Percentiles rank a stretch among this genome's conserved stretches.
These are phyloP conservation scores for Geotrichum reessii DNA, from an alignment of 1,139 yeast genomes.

Conservation along the genomic window DNA sequence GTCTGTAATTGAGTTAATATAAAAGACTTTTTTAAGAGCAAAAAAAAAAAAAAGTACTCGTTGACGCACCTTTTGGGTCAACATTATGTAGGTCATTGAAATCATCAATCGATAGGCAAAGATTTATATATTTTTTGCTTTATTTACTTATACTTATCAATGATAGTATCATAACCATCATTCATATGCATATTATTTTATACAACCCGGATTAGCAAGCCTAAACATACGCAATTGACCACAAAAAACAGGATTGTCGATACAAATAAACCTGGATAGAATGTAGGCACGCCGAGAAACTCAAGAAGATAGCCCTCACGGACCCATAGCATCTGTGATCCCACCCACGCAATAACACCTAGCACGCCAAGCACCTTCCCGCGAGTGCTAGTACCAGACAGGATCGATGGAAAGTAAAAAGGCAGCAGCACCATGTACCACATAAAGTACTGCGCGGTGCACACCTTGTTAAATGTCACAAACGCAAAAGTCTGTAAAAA, in stretches of 20 bases:
- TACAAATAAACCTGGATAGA: slow-evolving; percentile 55
- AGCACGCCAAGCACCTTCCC: slow-evolving; percentile 21
- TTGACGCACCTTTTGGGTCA: background rate
- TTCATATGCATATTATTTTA: slow-evolving; percentile 6
- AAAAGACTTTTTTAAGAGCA: no score
- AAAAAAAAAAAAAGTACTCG: slow-evolving; percentile 20
- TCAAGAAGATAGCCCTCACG: slow-evolving; percentile 73
- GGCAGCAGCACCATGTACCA: slow-evolving; percentile 90
- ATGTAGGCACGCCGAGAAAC: slow-evolving; percentile 65
- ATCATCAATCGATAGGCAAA: no score
- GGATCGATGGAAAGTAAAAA: slow-evolving; percentile 48
- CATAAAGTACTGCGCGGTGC: slow-evolving; percentile 83
- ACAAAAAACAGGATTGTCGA: slow-evolving; percentile 63
- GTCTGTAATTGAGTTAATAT: background rate
- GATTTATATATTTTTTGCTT: slow-evolving; percentile 8
- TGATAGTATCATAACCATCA: no score
- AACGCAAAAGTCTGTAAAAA: slow-evolving; percentile 89
- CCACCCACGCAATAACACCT: slow-evolving; percentile 55
- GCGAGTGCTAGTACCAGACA: slow-evolving; percentile 18
- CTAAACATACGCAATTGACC: slow-evolving; percentile 60
- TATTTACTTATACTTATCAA: no score
- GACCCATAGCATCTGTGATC: slow-evolving; percentile 74
- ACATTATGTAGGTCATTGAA: background rate
- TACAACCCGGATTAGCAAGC: slow-evolving; percentile 49
- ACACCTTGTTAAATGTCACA: slow-evolving; percentile 87